Conservation (phyloP, 2,329 filamentous ascomycete genomes). For the Penicillium expansum region DNA sequence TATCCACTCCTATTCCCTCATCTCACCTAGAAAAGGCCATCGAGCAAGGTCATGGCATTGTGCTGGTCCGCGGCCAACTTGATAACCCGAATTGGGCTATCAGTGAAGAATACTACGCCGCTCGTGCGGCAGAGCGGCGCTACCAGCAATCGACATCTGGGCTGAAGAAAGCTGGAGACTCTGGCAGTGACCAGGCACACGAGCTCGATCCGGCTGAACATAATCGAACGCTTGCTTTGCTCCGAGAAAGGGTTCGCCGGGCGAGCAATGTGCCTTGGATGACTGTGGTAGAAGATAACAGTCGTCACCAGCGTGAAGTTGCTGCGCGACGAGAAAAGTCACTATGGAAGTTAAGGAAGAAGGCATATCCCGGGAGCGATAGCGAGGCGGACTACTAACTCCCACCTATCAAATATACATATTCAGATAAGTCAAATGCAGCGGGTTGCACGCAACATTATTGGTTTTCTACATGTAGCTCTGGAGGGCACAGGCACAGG, state of each 20-base stretch:
- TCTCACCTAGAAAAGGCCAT: conserved; percentile 31
- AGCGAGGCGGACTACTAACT: conserved; percentile 37
- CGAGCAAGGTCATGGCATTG: conserved; percentile 40
- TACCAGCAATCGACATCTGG: conserved; percentile 27
- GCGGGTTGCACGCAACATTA: background rate
- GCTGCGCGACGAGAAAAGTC: conserved; percentile 29
- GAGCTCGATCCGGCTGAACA: conserved; percentile 15
- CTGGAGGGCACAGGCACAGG: no score
- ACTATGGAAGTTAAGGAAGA: conserved; percentile 42
- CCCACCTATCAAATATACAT: background rate
- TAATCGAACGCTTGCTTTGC: conserved; percentile 22
- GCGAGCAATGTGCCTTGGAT: conserved; percentile 44
- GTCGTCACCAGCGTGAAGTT: conserved; percentile 28
- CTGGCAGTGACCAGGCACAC: background rate
- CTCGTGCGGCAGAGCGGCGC: conserved; percentile 37
- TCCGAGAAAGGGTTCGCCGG: conserved; percentile 36
- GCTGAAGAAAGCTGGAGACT: conserved; percentile 18
- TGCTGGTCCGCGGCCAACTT: conserved; percentile 49
- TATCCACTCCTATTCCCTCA: conserved; percentile 49
- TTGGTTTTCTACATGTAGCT: background rate
- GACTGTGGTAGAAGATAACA: conserved; percentile 38
- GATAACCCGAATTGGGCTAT: conserved; percentile 48
- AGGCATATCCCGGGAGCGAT: conserved; percentile 38
- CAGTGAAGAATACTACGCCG: conserved; percentile 43
- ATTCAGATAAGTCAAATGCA: background rate